phyloP scores from a whole-genome alignment of 2,329 filamentous ascomycete species.

The Lomentospora prolificans region DNA sequence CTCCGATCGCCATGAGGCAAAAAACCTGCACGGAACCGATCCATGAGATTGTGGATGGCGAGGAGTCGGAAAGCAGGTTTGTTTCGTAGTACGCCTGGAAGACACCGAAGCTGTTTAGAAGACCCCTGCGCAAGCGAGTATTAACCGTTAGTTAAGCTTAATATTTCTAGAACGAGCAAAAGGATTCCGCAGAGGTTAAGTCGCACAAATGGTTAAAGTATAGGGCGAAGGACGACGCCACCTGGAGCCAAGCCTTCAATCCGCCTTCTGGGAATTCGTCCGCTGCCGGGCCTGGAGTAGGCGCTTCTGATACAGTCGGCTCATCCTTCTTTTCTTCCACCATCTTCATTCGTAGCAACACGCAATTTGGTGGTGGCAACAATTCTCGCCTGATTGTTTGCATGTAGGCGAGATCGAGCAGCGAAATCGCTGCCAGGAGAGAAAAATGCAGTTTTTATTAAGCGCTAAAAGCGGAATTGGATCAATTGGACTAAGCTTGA shows the following conservation, averaged over 20 bases:
- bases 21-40: slow-evolving; percentile 38
- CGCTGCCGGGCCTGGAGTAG: background rate
- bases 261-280: slow-evolving; percentile 15
- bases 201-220: slow-evolving; percentile 38
- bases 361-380: too few relatives aligned
- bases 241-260: slow-evolving; percentile 36
- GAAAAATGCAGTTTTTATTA: too few relatives aligned
- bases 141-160: background rate
- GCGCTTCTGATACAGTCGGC: background rate
- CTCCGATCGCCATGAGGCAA: slow-evolving; percentile 25
- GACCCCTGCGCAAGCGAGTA: slow-evolving; percentile 22
- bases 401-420: too few relatives aligned
- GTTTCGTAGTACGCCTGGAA: slow-evolving; percentile 43
- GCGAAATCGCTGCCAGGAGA: too few relatives aligned
- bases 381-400: too few relatives aligned
- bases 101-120: slow-evolving; percentile 36
- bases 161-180: background rate
- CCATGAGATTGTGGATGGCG: slow-evolving; percentile 22
- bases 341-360: too few relatives aligned
- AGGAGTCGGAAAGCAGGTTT: slow-evolving; percentile 23
- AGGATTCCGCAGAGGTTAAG: too few relatives aligned
- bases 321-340: background rate
- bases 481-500: too few relatives aligned
- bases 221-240: slow-evolving; percentile 34
- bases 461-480: too few relatives aligned